Evolutionary conservation across 2,329 filamentous ascomycete species (phyloP).

Genomic region (Paracamarosporium sp.): DNA sequence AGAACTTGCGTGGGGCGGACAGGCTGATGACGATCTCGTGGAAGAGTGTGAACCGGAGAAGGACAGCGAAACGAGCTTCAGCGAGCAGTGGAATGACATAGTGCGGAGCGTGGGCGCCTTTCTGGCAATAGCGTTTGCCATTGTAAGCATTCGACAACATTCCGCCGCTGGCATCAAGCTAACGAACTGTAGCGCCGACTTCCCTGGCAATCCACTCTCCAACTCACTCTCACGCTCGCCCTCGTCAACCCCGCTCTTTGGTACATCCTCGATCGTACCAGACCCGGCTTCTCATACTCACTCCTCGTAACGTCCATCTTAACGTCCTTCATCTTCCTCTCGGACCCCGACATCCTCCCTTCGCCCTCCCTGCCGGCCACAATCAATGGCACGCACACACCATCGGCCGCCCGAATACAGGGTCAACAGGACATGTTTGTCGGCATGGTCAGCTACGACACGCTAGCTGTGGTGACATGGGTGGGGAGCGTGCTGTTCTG

Average conservation of each 20-base stretch:
- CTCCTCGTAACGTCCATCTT: constrained; percentile 75
- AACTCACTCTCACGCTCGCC: constrained; percentile 86
- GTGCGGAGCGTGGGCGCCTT: constrained; percentile 74
- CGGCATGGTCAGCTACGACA: constrained; percentile 67
- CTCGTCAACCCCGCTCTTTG: constrained; percentile 92
- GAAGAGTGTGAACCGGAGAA: constrained; percentile 6
- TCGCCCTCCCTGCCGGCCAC: constrained; percentile 32
- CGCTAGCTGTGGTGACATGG: constrained; percentile 80
- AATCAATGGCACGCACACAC: constrained; percentile 31
- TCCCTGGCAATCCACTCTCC: constrained; percentile 93
- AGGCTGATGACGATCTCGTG: constrained; percentile 43
- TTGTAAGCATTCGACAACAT: constrained; percentile 67
- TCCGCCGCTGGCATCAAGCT: constrained; percentile 1
- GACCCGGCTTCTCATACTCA: constrained; percentile 82
- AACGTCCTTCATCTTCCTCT: constrained; percentile 74
- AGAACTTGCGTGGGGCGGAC: constrained; percentile 73
- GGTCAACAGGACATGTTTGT: constrained; percentile 48
- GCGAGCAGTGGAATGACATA: constrained; percentile 76
- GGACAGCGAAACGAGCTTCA: constrained; percentile 45
- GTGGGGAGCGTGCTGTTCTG: constrained; percentile 93
- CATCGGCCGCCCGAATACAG: constrained; percentile 11
- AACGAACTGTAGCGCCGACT: constrained; percentile 72
- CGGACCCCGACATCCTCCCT: constrained; percentile 81
- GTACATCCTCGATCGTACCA: constrained; percentile 94
- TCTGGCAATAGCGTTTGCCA: constrained; percentile 77